Evolutionary conservation across 2,329 filamentous ascomycete species (phyloP).

Genomic region (Dendrostoma leiphaemia): DNA sequence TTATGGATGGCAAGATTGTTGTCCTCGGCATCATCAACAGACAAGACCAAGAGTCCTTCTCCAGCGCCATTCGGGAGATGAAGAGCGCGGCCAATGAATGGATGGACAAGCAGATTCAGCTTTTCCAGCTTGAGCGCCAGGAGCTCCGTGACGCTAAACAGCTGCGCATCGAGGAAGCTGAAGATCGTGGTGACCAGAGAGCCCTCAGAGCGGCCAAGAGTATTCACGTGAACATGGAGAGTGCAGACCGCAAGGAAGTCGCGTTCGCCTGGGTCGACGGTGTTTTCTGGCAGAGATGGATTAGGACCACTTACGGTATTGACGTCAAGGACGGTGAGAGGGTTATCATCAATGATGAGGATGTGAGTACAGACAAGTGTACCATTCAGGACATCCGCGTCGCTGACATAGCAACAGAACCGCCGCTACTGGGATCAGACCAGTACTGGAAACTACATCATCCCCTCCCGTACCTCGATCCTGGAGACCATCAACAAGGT

Average conservation of each 20-base stretch:
- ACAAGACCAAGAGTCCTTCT: slow-evolving; percentile 75
- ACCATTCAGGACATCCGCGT: background rate
- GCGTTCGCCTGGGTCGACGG: slow-evolving; percentile 97
- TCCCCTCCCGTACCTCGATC: slow-evolving; percentile 85
- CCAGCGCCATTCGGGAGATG: slow-evolving; percentile 78
- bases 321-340: slow-evolving; percentile 84
- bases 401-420: slow-evolving; percentile 57
- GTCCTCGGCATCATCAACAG: slow-evolving; percentile 86
- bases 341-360: slow-evolving; percentile 95
- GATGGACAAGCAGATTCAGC: slow-evolving; percentile 93
- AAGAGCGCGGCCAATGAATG: slow-evolving; percentile 95
- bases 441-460: slow-evolving; percentile 83
- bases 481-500: slow-evolving; percentile 80
- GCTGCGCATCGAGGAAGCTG: slow-evolving; percentile 90
- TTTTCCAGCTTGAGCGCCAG: slow-evolving; percentile 90
- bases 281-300: slow-evolving; percentile 96
- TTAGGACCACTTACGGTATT: slow-evolving; percentile 91
- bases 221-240: slow-evolving; percentile 88
- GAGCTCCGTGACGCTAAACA: slow-evolving; percentile 94
- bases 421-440: slow-evolving; percentile 94
- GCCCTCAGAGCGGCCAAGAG: slow-evolving; percentile 84
- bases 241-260: slow-evolving; percentile 82
- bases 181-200: slow-evolving; percentile 87
- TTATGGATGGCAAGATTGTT: slow-evolving; percentile 95
- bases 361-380: slow-evolving; percentile 59